A percentile compares a stretch with the other conserved stretches of the same genome.
These are phyloP conservation scores for Oryza officinalis DNA, from an alignment of 176 grass and related monocot genomes.

Conservation along the genomic window DNA sequence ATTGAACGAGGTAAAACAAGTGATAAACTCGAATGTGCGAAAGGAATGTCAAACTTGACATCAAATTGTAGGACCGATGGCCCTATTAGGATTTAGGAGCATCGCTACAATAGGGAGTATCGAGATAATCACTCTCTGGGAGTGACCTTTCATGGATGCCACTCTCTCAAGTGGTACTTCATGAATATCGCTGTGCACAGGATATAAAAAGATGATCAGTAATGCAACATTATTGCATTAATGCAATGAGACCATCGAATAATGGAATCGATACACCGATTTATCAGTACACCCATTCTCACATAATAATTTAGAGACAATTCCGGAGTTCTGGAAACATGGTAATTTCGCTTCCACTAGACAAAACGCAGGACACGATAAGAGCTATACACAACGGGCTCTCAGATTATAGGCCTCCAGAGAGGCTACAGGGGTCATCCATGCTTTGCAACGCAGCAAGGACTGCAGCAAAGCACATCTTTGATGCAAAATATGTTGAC, in stretches of 20 bases:
- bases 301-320: conserved; percentile 52
- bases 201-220: neutral
- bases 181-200: neutral
- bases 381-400: conserved; percentile 54
- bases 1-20: too few relatives aligned
- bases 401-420: conserved; percentile 44
- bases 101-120: too few relatives aligned
- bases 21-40: too few relatives aligned
- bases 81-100: too few relatives aligned
- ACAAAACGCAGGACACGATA: conserved; percentile 41
- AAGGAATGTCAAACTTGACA: too few relatives aligned
- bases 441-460: conserved; percentile 39
- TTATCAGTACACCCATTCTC: conserved; percentile 27
- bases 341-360: conserved; percentile 47
- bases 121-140: neutral
- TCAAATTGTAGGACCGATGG: too few relatives aligned
- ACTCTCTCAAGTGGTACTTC: neutral
- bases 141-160: neutral
- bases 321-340: conserved; percentile 33
- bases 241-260: conserved; percentile 33
- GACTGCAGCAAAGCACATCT: conserved; percentile 38
- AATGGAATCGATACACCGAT: conserved; percentile 39
- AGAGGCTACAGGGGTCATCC: conserved; percentile 30
- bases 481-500: conserved; percentile 43
- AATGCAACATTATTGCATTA: conserved; percentile 24